phyloP scores from a whole-genome alignment of 257 asterid species.

The Agastache rugosa region DNA sequence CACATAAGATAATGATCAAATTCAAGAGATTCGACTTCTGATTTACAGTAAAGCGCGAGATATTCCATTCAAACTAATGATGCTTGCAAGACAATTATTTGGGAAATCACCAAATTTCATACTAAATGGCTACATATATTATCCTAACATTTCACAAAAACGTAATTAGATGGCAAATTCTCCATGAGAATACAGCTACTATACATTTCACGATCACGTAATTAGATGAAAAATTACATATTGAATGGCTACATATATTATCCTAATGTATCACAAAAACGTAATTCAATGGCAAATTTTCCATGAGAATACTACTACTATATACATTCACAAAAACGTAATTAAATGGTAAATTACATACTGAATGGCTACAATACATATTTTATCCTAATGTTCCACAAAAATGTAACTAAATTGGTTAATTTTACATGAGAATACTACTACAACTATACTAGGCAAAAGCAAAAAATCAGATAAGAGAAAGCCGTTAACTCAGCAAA shows the following conservation, averaged over 20 bases:
- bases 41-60: not conserved
- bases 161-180: not conserved
- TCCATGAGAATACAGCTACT: not conserved
- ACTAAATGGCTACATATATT: not conserved
- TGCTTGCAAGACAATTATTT: not conserved
- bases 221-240: not conserved
- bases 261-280: not conserved
- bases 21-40: not conserved
- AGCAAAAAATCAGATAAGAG: slow-evolving; percentile 9
- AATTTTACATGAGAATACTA: not conserved
- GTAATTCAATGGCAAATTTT: not conserved
- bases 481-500: not conserved
- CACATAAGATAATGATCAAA: not conserved
- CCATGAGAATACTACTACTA: not conserved
- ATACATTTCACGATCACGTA: no score
- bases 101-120: not conserved
- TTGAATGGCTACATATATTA: not conserved
- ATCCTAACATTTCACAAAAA: not conserved
- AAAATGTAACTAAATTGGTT: not conserved
- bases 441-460: not conserved
- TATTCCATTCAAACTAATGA: no score
- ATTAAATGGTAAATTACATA: no score
- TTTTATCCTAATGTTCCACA: no score
- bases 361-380: no score
- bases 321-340: no score